Conservation (phyloP, 1,139 yeast species). For the Pneumocystis carinii region DNA sequence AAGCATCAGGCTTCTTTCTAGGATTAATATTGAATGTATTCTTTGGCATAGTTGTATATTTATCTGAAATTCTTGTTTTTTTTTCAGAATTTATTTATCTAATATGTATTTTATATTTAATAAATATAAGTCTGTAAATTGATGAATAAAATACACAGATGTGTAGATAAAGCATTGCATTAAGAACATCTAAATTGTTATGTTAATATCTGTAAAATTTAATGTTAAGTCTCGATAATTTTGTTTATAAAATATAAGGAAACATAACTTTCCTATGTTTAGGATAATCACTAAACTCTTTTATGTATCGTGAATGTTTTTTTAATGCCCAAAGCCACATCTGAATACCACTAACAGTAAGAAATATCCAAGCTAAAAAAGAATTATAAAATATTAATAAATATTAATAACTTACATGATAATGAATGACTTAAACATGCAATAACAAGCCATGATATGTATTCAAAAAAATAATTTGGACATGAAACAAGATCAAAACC, state of each 20-base stretch:
- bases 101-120: background rate
- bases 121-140: too few relatives aligned
- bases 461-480: constrained; percentile 87
- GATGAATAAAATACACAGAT: too few relatives aligned
- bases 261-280: constrained; percentile 50
- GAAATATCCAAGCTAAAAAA: constrained; percentile 41
- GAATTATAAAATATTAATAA: background rate
- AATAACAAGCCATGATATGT: constrained; percentile 54
- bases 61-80: background rate
- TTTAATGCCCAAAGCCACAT: constrained; percentile 70
- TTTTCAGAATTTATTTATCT: background rate
- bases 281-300: constrained; percentile 60
- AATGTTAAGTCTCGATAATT: background rate
- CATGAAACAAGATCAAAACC: constrained; percentile 32
- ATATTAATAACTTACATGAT: constrained; percentile 17
- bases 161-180: too few relatives aligned
- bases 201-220: too few relatives aligned
- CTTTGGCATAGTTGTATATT: background rate
- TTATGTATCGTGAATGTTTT: constrained; percentile 51
- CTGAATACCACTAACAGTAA: constrained; percentile 55
- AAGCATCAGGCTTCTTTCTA: background rate
- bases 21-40: background rate
- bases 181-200: too few relatives aligned
- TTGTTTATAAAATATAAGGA: constrained; percentile 36
- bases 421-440: constrained; percentile 63